These are phyloP conservation scores for Theobroma grandiflorum DNA, from an alignment of 441 rosid species.

Conservation along the genomic window DNA sequence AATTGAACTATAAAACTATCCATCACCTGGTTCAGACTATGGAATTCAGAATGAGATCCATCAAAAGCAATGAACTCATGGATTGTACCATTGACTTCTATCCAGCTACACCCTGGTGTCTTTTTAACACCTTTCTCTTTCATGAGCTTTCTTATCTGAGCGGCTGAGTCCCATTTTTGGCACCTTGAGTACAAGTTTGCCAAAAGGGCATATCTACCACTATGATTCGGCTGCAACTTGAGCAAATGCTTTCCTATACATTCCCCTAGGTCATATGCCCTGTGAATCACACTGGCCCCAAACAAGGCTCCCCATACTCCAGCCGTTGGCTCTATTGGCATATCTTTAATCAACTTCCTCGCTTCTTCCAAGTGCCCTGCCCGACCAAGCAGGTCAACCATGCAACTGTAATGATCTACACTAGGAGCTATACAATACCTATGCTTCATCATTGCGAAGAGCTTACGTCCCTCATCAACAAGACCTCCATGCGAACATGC, in stretches of 20 bases:
- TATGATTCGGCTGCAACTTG: conserved; percentile 30
- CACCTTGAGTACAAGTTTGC: conserved; percentile 37
- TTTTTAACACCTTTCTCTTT: conserved; percentile 30
- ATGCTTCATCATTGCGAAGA: conserved; percentile 29
- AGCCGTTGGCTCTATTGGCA: conserved; percentile 39
- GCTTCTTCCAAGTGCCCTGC: conserved; percentile 37
- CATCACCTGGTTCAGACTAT: conserved; percentile 34
- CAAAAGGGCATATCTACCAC: conserved; percentile 35
- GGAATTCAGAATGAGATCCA: conserved; percentile 29
- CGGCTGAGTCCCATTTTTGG: conserved; percentile 34
- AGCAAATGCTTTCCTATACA: conserved; percentile 31
- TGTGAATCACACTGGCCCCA: conserved; percentile 38
- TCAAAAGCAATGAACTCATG: conserved; percentile 43
- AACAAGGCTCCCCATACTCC: conserved; percentile 39
- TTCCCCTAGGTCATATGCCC: conserved; percentile 40
- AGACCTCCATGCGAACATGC: conserved; percentile 42
- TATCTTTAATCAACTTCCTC: conserved; percentile 30
- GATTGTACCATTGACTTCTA: conserved; percentile 34
- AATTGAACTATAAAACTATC: conserved; percentile 27
- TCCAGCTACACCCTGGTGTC: conserved; percentile 37
- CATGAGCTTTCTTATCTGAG: conserved; percentile 37
- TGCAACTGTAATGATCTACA: conserved; percentile 37
- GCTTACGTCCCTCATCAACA: conserved; percentile 30
- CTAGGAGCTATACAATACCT: conserved; percentile 20
- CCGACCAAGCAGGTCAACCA: conserved; percentile 39